Conservation (phyloP, 2,329 filamentous ascomycete species). For the Fusarium nurragi region DNA sequence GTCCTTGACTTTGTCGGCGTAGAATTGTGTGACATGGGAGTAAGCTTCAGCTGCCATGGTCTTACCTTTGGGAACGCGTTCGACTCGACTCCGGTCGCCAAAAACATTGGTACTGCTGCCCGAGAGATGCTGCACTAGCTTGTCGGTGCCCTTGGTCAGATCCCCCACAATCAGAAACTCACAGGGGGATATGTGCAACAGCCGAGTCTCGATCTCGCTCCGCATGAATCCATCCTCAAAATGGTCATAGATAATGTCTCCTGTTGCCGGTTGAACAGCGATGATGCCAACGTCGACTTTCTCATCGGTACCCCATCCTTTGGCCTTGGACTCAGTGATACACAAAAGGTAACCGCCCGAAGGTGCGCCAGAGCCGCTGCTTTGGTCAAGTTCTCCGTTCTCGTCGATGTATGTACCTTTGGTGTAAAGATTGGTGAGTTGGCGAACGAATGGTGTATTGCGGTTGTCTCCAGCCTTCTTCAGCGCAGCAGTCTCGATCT, state of each 20-base stretch:
- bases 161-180: conserved; percentile 94
- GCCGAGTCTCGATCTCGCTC: conserved; percentile 92
- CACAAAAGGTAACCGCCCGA: conserved; percentile 90
- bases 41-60: conserved; percentile 86
- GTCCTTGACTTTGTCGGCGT: conserved; percentile 82
- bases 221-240: conserved; percentile 99
- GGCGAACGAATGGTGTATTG: conserved; percentile 89
- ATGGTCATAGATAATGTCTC: conserved; percentile 93
- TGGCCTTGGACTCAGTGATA: conserved; percentile 85
- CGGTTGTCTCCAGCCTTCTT: conserved; percentile 96
- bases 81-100: conserved; percentile 87
- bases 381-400: conserved; percentile 77
- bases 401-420: conserved; percentile 99
- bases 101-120: conserved; percentile 92
- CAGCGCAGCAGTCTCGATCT: conserved; percentile 92
- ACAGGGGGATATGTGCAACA: conserved; percentile 94
- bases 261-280: conserved; percentile 93
- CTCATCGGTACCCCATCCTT: conserved; percentile 85
- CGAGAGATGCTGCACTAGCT: conserved; percentile 88
- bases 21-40: conserved; percentile 91
- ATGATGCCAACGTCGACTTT: conserved; percentile 92
- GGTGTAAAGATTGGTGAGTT: conserved; percentile 95
- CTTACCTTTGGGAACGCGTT: conserved; percentile 78
- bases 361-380: conserved; percentile 56
- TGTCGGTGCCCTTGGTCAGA: conserved; percentile 89